A percentile compares a stretch with the other conserved stretches of the same genome.
These are phyloP conservation scores for Neospermospora avenae DNA, from an alignment of 2,329 filamentous ascomycete genomes.

Conservation along the genomic window DNA sequence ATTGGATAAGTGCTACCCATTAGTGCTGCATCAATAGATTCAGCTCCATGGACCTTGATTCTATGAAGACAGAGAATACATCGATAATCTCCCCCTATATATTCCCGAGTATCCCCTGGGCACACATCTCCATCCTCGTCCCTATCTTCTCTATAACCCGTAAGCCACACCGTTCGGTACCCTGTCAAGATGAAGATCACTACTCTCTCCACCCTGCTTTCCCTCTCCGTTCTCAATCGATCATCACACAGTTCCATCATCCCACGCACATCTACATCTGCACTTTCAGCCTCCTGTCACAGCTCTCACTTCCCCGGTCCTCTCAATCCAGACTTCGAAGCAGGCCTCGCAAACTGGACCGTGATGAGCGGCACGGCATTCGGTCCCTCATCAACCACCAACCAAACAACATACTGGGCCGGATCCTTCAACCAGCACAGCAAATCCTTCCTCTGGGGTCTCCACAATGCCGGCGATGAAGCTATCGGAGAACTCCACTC, in stretches of 20 bases:
- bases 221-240: neutral
- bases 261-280: neutral
- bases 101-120: neutral
- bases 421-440: constrained; percentile 31
- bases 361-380: neutral
- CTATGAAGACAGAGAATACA: neutral
- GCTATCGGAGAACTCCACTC: constrained; percentile 32
- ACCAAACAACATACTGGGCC: constrained; percentile 28
- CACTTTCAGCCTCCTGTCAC: neutral
- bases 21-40: too few species aligned
- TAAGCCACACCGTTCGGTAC: neutral
- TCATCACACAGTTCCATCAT: neutral
- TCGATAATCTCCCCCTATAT: neutral
- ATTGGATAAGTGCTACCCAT: too few species aligned
- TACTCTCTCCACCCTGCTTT: neutral
- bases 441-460: constrained; percentile 30
- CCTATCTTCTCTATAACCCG: neutral
- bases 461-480: constrained; percentile 29
- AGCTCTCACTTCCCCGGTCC: neutral
- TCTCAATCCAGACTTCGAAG: neutral
- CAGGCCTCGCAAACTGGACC: neutral
- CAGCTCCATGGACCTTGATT: neutral
- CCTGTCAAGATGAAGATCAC: neutral
- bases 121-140: neutral
- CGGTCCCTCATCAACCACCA: neutral